Evolutionary conservation across 805 yeast species (phyloP).

Genomic region (Ogataea chonburiensis): DNA sequence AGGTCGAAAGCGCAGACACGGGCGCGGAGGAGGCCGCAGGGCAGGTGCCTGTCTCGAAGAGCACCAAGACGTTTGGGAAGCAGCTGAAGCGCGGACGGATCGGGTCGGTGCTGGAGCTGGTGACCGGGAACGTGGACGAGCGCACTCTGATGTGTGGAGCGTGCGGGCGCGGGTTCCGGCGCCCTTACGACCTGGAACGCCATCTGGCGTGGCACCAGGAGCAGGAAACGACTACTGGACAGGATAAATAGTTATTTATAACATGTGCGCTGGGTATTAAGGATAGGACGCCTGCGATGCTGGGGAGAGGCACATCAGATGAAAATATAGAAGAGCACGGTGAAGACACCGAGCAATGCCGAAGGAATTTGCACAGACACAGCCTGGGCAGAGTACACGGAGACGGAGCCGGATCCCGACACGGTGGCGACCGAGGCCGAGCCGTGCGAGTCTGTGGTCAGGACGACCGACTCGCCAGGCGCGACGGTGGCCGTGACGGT

Average conservation of each 20-base stretch:
- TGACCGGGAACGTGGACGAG: slow-evolving; percentile 37
- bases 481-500: slow-evolving; percentile 1
- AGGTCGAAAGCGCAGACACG: background rate
- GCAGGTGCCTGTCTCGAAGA: slow-evolving; percentile 5
- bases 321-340: slow-evolving; percentile 10
- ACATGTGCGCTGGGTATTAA: slow-evolving; percentile 7
- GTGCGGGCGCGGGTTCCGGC: slow-evolving; percentile 55
- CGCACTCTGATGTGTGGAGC: slow-evolving; percentile 43
- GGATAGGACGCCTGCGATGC: background rate
- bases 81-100: slow-evolving; percentile 42
- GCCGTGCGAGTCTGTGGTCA: slow-evolving; percentile 8
- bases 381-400: slow-evolving; percentile 5
- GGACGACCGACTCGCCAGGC: slow-evolving; percentile 1
- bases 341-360: slow-evolving; percentile 7
- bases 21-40: slow-evolving; percentile 1
- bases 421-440: slow-evolving; percentile 2
- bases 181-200: slow-evolving; percentile 46
- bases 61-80: slow-evolving; percentile 28
- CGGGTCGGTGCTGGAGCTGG: slow-evolving; percentile 40
- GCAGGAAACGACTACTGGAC: too few species aligned
- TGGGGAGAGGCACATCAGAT: slow-evolving; percentile 4
- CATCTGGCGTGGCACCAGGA: slow-evolving; percentile 54
- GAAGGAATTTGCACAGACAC: slow-evolving; percentile 6
- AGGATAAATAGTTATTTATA: too few species aligned
- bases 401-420: slow-evolving; percentile 1